Conservation (phyloP, 1,284 basidiomycete genomes). For the Cutaneotrichosporon dermatis region DNA sequence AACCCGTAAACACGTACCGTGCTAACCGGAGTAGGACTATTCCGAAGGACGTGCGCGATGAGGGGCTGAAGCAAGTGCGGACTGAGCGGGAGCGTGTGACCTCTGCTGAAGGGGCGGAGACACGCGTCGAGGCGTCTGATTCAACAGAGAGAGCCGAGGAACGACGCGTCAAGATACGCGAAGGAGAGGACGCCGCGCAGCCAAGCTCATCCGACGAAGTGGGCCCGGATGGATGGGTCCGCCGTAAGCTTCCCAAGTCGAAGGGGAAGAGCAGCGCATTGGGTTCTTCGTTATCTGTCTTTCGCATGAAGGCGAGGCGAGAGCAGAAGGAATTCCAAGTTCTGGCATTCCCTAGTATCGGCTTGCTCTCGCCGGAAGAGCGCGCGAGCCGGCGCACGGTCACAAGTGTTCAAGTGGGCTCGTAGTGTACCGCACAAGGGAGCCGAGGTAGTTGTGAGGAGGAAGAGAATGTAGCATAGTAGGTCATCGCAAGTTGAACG, state of each 20-base stretch:
- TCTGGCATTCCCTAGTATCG: conserved; percentile 16
- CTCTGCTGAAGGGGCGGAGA: neutral
- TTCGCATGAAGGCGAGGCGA: conserved; percentile 52
- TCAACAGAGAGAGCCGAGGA: neutral
- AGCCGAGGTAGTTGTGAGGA: neutral
- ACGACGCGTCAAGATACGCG: neutral
- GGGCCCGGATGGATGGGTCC: conserved; percentile 40
- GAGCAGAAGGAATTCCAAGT: conserved; percentile 47
- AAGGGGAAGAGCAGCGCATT: conserved; percentile 7
- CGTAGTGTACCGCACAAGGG: neutral
- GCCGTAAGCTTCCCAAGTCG: conserved; percentile 27
- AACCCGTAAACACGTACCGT: too few relatives aligned
- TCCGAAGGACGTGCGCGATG: conserved; percentile 41
- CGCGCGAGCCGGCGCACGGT: conserved; percentile 5
- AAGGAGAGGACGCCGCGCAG: conserved; percentile 10
- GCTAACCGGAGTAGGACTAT: conserved; percentile 23
- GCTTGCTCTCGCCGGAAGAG: neutral
- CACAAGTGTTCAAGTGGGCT: conserved; percentile 7
- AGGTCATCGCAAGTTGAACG: too few relatives aligned
- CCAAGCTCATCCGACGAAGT: conserved; percentile 38
- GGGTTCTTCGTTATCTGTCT: conserved; percentile 50
- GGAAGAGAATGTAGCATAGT: neutral
- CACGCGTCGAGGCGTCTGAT: too few relatives aligned
- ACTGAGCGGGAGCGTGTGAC: conserved; percentile 12
- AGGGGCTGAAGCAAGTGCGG: conserved; percentile 29